Percentiles rank a stretch among this genome's conserved stretches.
Evolutionary conservation across 2,329 filamentous ascomycete species (phyloP).

Genomic region (Diaporthe batatas): DNA sequence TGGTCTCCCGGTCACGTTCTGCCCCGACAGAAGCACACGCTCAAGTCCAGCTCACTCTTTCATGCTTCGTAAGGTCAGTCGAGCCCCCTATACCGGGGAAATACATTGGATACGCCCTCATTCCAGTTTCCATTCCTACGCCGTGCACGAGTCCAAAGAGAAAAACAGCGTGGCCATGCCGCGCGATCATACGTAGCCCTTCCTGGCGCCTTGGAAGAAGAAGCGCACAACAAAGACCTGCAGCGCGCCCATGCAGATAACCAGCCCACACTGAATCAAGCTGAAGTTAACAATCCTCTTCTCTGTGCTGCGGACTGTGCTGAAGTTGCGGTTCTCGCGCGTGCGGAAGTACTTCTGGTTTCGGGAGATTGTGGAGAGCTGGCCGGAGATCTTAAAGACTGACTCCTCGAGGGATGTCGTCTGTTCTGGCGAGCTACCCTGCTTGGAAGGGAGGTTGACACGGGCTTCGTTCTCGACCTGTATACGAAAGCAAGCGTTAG

Average conservation of each 20-base stretch:
- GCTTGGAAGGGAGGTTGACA: slow-evolving; percentile 86
- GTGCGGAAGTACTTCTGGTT: slow-evolving; percentile 99
- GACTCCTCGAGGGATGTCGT: slow-evolving; percentile 91
- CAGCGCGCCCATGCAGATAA: slow-evolving; percentile 93
- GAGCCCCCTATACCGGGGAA: slow-evolving; percentile 19
- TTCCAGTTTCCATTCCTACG: slow-evolving; percentile 40
- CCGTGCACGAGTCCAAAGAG: slow-evolving; percentile 44
- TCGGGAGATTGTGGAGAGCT: slow-evolving; percentile 92
- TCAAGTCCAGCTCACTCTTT: slow-evolving; percentile 26
- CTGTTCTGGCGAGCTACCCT: slow-evolving; percentile 89
- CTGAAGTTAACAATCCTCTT: slow-evolving; percentile 97
- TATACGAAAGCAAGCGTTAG: slow-evolving; percentile 38
- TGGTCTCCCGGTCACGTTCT: neutral
- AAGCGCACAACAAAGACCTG: slow-evolving; percentile 98
- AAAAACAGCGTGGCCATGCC: slow-evolving; percentile 28
- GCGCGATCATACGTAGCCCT: slow-evolving; percentile 74
- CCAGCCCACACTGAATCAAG: slow-evolving; percentile 90
- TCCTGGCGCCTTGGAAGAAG: slow-evolving; percentile 91
- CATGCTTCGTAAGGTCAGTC: slow-evolving; percentile 43
- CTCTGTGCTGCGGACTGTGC: slow-evolving; percentile 96
- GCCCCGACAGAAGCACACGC: slow-evolving; percentile 1
- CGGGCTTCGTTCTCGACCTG: slow-evolving; percentile 93
- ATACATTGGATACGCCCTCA: slow-evolving; percentile 21
- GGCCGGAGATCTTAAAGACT: slow-evolving; percentile 92
- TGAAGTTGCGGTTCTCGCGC: slow-evolving; percentile 98